Evolutionary conservation across 2,329 filamentous ascomycete genomes (phyloP), one percentile per base, ranked within the genome.

Genomic region (Onygenales sp.): DNA sequence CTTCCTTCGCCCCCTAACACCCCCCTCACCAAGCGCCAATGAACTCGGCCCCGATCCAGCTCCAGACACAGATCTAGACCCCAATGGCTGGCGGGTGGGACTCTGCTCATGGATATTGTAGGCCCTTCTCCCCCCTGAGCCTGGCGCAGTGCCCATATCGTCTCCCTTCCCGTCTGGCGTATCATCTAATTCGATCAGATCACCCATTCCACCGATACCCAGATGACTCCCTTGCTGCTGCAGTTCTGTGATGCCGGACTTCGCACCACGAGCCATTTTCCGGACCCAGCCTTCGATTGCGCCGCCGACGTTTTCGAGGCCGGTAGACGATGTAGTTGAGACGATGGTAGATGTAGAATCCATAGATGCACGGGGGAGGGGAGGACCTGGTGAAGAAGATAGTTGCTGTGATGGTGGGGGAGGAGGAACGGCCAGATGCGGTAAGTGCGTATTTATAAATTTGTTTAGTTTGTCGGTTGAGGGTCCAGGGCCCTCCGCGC

Each of bases 251-350:
- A 73, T 58, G 9, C 68, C 65, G 7, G 65, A 60, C 49, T 71
- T 72, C 3, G 72, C 72, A 47, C 67, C 68, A 8, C 63, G 69
- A 1, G 89, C 88, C 39, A 95, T 84, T 57, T 89, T 88, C 56
- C 91, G 79, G 55, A 97, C 76, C 90, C 93, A 98, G 1, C 85
- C 86, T 70, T 97, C 93, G 33, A 97, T 84, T 2, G 87, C 86
- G 5, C 88, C 86, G 1, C 91, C 90, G 8, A 95, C 85, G 58
- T 91, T 87, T 62, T 95, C 90, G 2, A 97, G 74, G 6, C 76
- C 72, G 1, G 72, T 70, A 6, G 72, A 66, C 39, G 58, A 65
- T 36, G 65, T 62, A 37, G 62, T 64, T 10, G 70, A 68, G 17
- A 62, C 59, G 3, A 57, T 56, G 11, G 62, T 66, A 11, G 55